Conservation (phyloP, 306 rosid species). For the Sicyos edulis region DNA sequence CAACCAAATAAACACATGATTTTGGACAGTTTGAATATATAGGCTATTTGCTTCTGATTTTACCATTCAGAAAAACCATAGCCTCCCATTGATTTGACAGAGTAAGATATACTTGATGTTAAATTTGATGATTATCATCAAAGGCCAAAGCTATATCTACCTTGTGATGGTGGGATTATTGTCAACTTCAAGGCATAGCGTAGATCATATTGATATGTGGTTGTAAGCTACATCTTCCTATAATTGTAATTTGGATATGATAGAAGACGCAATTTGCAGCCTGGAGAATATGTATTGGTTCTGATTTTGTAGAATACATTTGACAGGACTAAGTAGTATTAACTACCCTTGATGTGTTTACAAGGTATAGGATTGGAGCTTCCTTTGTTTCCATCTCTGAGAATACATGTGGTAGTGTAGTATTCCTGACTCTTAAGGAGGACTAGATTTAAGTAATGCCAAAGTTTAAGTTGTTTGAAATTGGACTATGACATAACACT, state of each 20-base stretch:
- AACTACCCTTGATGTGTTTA: not conserved
- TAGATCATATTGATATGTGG: not conserved
- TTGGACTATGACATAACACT: not conserved
- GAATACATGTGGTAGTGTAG: not conserved
- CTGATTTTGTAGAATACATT: not conserved
- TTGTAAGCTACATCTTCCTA: not conserved
- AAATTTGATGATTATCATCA: not conserved
- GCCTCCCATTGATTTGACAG: not conserved
- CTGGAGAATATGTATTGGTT: slow-evolving; percentile 1
- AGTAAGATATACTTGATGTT: not conserved
- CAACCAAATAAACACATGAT: not conserved
- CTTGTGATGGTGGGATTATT: not conserved
- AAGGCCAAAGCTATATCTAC: not conserved
- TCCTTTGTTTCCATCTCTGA: not conserved
- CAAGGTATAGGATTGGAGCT: not conserved
- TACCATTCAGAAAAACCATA: not conserved
- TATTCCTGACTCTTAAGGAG: not conserved
- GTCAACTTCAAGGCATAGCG: not conserved
- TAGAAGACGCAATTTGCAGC: not conserved
- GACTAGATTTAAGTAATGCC: not conserved
- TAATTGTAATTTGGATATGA: not conserved
- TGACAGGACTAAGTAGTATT: not conserved
- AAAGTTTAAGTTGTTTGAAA: not conserved
- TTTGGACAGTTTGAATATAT: not conserved
- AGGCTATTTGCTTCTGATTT: not conserved